Conservation (phyloP, 2,329 filamentous ascomycete species). For the Ophiostoma montium region DNA sequence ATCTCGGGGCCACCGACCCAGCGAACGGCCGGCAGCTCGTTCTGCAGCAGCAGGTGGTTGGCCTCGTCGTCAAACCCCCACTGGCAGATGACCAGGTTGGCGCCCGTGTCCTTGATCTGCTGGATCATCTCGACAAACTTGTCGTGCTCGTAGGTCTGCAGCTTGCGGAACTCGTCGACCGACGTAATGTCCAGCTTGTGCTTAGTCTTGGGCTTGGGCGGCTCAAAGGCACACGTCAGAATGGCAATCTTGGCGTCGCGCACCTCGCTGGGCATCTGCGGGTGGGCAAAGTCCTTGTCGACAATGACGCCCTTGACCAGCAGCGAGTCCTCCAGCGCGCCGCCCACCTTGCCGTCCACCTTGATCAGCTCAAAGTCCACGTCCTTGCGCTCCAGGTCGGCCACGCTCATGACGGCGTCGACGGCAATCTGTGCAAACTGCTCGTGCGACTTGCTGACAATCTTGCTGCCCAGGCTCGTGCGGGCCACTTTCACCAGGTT, state of each 20-base stretch:
- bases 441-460: conserved; percentile 96
- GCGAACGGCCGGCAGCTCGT: conserved; percentile 85
- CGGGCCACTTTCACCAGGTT: conserved; percentile 92
- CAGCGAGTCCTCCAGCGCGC: conserved; percentile 80
- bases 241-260: conserved; percentile 94
- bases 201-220: conserved; percentile 98
- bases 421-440: conserved; percentile 97
- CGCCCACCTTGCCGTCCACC: conserved; percentile 96
- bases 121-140: conserved; percentile 99
- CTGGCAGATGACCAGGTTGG: conserved; percentile 95
- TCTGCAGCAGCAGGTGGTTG: conserved; percentile 92
- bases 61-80: conserved; percentile 99
- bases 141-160: conserved; percentile 87
- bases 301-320: conserved; percentile 96
- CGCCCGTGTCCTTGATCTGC: conserved; percentile 93
- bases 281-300: conserved; percentile 99
- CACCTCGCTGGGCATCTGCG: conserved; percentile 96
- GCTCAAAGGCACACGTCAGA: conserved; percentile 94
- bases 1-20: conserved; percentile 99
- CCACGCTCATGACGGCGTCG: conserved; percentile 90
- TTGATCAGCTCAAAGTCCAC: conserved; percentile 99
- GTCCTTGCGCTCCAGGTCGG: conserved; percentile 88
- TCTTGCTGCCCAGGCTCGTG: conserved; percentile 95
- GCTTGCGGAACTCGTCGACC: conserved; percentile 95
- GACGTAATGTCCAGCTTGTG: conserved; percentile 96